phyloP scores from a whole-genome alignment of 345 rosid genomes.

The Adansonia digitata region DNA sequence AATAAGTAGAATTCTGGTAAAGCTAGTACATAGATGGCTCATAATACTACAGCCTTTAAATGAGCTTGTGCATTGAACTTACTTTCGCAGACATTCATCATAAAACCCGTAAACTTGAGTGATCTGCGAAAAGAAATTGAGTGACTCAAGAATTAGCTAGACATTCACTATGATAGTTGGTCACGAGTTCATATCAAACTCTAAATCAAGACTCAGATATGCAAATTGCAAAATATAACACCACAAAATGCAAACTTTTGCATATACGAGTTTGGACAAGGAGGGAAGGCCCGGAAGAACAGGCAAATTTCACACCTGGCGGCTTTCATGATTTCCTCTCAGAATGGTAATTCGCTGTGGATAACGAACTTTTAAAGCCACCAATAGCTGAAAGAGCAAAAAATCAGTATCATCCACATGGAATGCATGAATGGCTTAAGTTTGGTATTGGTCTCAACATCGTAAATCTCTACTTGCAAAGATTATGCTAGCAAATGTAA shows the following conservation, averaged over 20 bases:
- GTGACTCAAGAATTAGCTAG: conserved; percentile 21
- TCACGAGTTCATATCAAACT: not conserved
- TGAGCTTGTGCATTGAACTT: conserved; percentile 36
- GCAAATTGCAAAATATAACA: not conserved
- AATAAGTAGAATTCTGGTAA: not conserved
- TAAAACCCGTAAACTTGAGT: conserved; percentile 99
- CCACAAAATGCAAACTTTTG: not conserved
- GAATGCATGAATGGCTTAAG: not conserved
- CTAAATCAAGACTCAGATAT: not conserved
- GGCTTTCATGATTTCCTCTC: conserved; percentile 88
- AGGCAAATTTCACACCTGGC: conserved; percentile 47
- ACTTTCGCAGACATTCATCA: conserved; percentile 97
- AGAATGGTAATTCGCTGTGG: conserved; percentile 78
- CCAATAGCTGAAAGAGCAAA: conserved; percentile 51
- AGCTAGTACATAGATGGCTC: not conserved
- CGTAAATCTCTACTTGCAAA: not conserved
- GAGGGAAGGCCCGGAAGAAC: not conserved
- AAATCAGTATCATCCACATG: conserved; percentile 5
- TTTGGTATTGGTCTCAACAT: not conserved
- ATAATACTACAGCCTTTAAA: not conserved
- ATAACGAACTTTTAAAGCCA: conserved; percentile 76
- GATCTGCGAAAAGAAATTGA: conserved; percentile 48
- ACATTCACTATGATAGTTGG: not conserved
- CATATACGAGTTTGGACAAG: not conserved
- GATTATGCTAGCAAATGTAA: not conserved